Evolutionary conservation across 805 yeast genomes (phyloP).

Genomic region (Saccharomycodes ludwigii): DNA sequence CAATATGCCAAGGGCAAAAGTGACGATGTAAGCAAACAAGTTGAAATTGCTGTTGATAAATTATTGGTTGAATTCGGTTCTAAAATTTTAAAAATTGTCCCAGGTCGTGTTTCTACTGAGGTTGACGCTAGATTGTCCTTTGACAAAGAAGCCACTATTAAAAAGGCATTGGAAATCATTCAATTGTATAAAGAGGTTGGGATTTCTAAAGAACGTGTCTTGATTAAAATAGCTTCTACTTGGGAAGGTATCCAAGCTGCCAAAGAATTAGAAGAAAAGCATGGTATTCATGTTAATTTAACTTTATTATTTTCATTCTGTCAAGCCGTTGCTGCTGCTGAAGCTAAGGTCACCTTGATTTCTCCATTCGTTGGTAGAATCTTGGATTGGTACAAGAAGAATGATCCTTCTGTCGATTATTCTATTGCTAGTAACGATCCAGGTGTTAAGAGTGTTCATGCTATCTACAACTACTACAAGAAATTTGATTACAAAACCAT

Average conservation of each 20-base stretch:
- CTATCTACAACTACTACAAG: constrained; percentile 94
- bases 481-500: constrained; percentile 92
- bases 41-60: constrained; percentile 77
- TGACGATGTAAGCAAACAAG: constrained; percentile 40
- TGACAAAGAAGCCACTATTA: constrained; percentile 86
- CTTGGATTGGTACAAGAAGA: constrained; percentile 94
- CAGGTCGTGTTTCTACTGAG: constrained; percentile 98
- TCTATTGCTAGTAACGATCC: constrained; percentile 49
- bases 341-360: constrained; percentile 88
- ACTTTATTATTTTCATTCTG: constrained; percentile 88
- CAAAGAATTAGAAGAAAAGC: constrained; percentile 78
- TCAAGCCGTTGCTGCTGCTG: constrained; percentile 99
- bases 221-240: constrained; percentile 95
- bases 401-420: constrained; percentile 47
- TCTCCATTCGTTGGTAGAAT: constrained; percentile 99
- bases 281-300: constrained; percentile 89
- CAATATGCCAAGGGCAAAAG: constrained; percentile 64
- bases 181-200: constrained; percentile 77
- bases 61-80: constrained; percentile 92
- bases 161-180: constrained; percentile 87
- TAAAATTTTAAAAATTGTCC: constrained; percentile 85
- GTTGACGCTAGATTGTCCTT: constrained; percentile 97
- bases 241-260: constrained; percentile 99
- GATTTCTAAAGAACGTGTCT: constrained; percentile 75
- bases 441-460: constrained; percentile 85